These are phyloP conservation scores for Hypoxylon lenormandii DNA, from an alignment of 495 filamentous ascomycete genomes.

Conservation along the genomic window DNA sequence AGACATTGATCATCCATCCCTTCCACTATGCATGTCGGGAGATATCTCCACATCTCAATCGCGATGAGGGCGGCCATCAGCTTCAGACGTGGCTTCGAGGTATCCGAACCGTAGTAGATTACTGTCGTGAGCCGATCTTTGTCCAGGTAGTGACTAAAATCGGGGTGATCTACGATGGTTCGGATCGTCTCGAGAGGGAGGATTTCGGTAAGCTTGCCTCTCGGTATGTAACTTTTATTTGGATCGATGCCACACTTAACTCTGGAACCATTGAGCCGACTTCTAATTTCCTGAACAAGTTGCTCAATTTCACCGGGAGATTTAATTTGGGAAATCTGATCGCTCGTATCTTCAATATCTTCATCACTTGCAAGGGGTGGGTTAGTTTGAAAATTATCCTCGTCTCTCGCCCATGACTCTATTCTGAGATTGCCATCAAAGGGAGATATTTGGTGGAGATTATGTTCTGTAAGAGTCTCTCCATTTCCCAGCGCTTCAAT, in stretches of 20 bases:
- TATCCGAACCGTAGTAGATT: constrained; percentile 10
- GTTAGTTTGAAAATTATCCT: too few species aligned
- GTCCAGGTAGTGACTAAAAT: background rate
- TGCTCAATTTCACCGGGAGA: background rate
- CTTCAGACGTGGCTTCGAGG: background rate
- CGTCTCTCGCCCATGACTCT: too few species aligned
- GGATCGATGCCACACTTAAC: constrained; percentile 1
- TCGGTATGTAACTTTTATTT: constrained; percentile 21
- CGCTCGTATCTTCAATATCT: background rate
- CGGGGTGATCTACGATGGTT: constrained; percentile 5
- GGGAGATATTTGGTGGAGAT: too few species aligned
- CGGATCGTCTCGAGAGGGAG: constrained; percentile 19
- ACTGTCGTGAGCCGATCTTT: constrained; percentile 11
- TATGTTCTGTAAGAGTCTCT: too few species aligned
- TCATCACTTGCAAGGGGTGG: too few species aligned
- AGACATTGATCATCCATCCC: constrained; percentile 34
- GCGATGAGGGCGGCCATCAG: constrained; percentile 31
- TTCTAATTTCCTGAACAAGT: background rate
- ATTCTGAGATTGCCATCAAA: too few species aligned
- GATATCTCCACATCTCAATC: background rate
- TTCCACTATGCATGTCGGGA: constrained; percentile 21
- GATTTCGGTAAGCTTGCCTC: constrained; percentile 4
- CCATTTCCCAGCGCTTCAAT: too few species aligned
- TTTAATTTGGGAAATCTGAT: too few species aligned
- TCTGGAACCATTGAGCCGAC: constrained; percentile 1